Evolutionary conservation across 495 filamentous ascomycete genomes (phyloP).

Genomic region (Aspergillus diversus): DNA sequence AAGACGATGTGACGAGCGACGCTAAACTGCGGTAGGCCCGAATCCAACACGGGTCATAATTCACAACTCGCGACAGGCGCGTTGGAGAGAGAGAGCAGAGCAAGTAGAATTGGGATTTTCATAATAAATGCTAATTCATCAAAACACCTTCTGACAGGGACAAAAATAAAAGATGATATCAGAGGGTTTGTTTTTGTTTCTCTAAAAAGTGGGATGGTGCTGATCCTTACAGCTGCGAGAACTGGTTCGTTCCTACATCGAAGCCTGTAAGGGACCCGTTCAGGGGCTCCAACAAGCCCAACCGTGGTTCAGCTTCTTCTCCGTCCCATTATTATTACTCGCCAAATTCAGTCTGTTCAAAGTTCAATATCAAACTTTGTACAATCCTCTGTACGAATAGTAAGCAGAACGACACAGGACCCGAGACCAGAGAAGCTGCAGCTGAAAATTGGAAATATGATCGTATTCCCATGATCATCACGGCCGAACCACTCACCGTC

Average conservation of each 20-base stretch:
- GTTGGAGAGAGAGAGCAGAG: not conserved
- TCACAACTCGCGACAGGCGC: not conserved
- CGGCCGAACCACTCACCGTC: no score
- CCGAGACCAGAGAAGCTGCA: no score
- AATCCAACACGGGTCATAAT: not conserved
- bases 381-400: no score
- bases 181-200: conserved; percentile 7
- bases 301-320: no score
- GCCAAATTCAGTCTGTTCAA: no score
- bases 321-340: no score
- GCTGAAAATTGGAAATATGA: no score
- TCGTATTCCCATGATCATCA: no score
- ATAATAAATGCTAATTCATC: no score
- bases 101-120: no score
- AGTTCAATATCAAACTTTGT: no score
- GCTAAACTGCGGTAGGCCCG: not conserved
- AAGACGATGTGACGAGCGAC: conserved; percentile 8
- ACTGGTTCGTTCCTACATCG: not conserved
- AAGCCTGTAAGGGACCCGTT: conserved; percentile 12
- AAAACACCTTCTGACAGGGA: not conserved
- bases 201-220: not conserved
- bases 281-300: not conserved
- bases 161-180: conserved; percentile 9
- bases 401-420: no score
- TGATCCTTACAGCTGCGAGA: conserved; percentile 10